Conservation (phyloP, 2,329 filamentous ascomycete species). For the Tolypocladium endophyticum region DNA sequence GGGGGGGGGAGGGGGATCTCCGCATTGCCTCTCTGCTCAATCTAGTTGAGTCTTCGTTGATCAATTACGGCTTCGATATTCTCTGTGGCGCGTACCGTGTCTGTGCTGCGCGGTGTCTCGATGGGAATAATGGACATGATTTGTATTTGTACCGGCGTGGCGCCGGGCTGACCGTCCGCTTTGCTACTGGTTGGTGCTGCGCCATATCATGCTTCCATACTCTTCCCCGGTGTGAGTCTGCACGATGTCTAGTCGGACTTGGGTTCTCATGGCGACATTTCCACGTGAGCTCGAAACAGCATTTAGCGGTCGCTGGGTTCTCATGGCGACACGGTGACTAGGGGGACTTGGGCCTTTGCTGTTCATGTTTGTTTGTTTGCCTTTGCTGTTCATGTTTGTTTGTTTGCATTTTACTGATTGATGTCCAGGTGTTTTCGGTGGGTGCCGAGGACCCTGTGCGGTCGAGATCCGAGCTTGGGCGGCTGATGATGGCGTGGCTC, state of each 20-base stretch:
- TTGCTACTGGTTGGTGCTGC: too few relatives aligned
- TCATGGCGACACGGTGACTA: too few relatives aligned
- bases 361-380: neutral
- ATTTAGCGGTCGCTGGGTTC: too few relatives aligned
- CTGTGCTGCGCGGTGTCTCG: conserved; percentile 22
- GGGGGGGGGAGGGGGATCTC: too few relatives aligned
- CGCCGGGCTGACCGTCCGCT: neutral
- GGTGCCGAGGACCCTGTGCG: neutral
- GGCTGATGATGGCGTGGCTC: neutral
- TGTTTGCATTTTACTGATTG: neutral
- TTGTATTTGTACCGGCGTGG: neutral
- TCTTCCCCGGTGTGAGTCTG: too few relatives aligned
- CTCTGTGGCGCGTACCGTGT: neutral
- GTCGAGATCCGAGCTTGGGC: neutral
- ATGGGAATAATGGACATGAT: conserved; percentile 31
- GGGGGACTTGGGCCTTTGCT: too few relatives aligned
- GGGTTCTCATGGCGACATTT: too few relatives aligned
- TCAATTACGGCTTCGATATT: neutral
- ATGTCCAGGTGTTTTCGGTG: too few relatives aligned
- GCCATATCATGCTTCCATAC: too few relatives aligned
- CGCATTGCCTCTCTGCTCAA: conserved; percentile 11
- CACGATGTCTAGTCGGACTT: too few relatives aligned
- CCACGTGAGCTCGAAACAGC: too few relatives aligned
- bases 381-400: neutral
- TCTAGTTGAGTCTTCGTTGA: neutral